Base-by-base conservation (phyloP, 768 basidiomycete genomes). In the Trametopsis cervina region DNA sequence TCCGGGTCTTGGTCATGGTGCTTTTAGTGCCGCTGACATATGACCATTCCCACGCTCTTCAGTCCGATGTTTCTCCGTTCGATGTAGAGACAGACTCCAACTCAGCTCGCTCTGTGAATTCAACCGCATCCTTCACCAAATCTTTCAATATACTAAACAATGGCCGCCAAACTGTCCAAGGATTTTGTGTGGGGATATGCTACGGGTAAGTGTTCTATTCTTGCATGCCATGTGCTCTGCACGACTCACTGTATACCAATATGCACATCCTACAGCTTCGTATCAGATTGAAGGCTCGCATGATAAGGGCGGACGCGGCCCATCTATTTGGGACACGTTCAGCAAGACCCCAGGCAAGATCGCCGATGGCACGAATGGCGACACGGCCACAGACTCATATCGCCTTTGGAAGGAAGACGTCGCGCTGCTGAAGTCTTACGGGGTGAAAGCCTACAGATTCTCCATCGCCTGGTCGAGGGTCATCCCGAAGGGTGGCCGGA, bases 171-270 rank as follows among this genome's bases (percentile, higher is more conserved):
- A 17, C 66, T 84, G 18, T 75, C 80, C 12, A 69, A 69, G 43
- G 75, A 78, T 54, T 82, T 85, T 59, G 65, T 82, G 26, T 85
- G 81, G 78, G 81, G 81, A 24, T 83, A 81, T 55, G 81, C 82
- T 3, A 84, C 83, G 20, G 80, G 82, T 78, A 52, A 51, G 74
- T 60, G 6, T n/a, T 23, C 46, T 24, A n/a, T 4, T 10, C n/a
- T 26, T 15, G 47, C 54, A 46, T 4, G 43, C 40, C 13, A 38
- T 17, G 13, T 43, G 4, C 4, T 5, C n/a, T 6, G n/a, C 13
- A 6, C 4, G 20, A 7, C 29, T 33, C 9, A 33, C 29, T 15
- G 29, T 33, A 15, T 33, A 7, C 29, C 15, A 15, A 17, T 7
- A 7, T 22, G 12, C 12, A 12, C 17, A 3, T 27, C 1, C 22